Evolutionary conservation across 228 moss, liverwort and hornwort species (phyloP), one percentile per base, ranked within the genome.

Genomic region (Sphagnum magellanicum): DNA sequence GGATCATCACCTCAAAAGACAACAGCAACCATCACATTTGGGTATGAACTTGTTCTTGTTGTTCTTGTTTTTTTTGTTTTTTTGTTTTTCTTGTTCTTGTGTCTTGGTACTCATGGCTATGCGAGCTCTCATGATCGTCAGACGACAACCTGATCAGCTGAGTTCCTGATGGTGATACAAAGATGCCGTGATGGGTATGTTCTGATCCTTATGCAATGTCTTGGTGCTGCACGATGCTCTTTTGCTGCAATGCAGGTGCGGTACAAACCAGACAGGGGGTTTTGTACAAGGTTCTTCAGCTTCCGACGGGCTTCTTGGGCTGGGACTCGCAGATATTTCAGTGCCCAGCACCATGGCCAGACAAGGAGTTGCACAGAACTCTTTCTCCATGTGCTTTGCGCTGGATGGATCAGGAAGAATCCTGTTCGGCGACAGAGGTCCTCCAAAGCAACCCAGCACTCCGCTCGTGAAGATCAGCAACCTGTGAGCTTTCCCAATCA

Each of bases 331-430:
- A 15, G 62, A 53, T 61, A 76, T 86, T 50, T 83, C 86, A 61
- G 86, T 86, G 48, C 86, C 86, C 12, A 86, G 66, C 72, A 82
- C 75, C 75, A 52, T 86, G 59, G 82, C 82, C 70, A 83, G 75
- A 68, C 79, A 79, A 11, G 82, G 80, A 7, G 67, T 73, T 69
- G 12, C 82, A 63, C 68, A 68, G 15, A 82, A 86, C 59, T 83
- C 86, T 13, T 86, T 86, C 74, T 82, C 66, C 71, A 79, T 86
- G 78, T 86, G 86, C 62, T 77, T 86, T n/a, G 77, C 75, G 74
- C 75, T 79, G 3, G 65, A 73, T 8, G 82, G 80, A 63, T 52
- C 72, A n/a, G 86, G 86, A 61, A 72, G 70, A 16, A 64, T 86
- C 5, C 75, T 78, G 8, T 86, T 86, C 1, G 86, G 86, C 11